A percentile compares a stretch with the other conserved stretches of the same genome.
Conservation (phyloP, 2,329 filamentous ascomycete genomes). For the Talaromyces sp. region DNA sequence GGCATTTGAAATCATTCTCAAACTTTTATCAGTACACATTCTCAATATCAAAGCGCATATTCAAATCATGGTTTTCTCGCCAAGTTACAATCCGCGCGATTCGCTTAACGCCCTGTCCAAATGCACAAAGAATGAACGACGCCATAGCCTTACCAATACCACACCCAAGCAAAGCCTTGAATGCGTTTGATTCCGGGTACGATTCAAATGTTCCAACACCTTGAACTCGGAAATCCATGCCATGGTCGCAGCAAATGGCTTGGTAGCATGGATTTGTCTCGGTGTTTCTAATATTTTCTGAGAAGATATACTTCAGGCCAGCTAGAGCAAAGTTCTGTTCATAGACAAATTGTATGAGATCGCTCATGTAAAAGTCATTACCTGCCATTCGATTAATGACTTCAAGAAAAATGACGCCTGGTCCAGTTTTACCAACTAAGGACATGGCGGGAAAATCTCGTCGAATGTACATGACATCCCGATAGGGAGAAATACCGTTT, state of each 20-base stretch:
- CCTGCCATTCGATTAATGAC: not conserved
- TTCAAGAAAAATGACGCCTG: not conserved
- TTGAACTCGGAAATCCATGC: not conserved
- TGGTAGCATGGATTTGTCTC: not conserved
- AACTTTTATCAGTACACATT: not conserved
- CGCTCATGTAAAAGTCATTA: not conserved
- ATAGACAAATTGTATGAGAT: not conserved
- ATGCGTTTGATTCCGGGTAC: slow-evolving; percentile 4
- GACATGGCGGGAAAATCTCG: not conserved
- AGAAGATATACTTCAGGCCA: not conserved
- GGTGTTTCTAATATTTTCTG: not conserved
- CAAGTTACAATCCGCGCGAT: slow-evolving; percentile 8
- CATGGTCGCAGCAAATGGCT: not conserved
- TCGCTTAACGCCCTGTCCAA: slow-evolving; percentile 6
- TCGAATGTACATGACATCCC: not conserved
- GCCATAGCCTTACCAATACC: slow-evolving; percentile 10
- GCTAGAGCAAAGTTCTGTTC: not conserved
- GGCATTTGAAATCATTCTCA: too few species aligned
- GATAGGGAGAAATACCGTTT: not conserved
- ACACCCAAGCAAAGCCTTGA: slow-evolving; percentile 10
- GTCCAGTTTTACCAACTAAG: not conserved
- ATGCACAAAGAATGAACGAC: slow-evolving; percentile 6
- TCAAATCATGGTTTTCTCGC: not conserved
- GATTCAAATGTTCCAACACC: slow-evolving; percentile 1
- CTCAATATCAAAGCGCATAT: not conserved